These are phyloP conservation scores for Datura wrightii DNA, from an alignment of 257 asterid species.

Conservation along the genomic window DNA sequence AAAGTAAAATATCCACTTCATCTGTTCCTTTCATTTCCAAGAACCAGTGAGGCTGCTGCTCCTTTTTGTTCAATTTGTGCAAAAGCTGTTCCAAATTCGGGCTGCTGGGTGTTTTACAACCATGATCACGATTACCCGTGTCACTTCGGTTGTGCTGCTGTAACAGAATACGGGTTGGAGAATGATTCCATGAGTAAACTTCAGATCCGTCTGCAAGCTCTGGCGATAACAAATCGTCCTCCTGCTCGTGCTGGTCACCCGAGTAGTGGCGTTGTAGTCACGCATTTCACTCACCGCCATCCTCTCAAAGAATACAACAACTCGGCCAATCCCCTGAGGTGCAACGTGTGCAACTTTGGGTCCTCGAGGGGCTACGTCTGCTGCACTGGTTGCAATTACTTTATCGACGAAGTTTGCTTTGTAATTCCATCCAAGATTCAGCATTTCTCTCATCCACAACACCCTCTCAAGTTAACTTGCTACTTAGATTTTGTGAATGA, in stretches of 20 bases:
- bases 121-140: slow-evolving; percentile 2
- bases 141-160: not conserved
- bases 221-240: not conserved
- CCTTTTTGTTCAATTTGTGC: not conserved
- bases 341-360: not conserved
- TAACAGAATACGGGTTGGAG: not conserved
- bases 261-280: no score
- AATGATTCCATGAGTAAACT: not conserved
- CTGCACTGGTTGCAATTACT: not conserved
- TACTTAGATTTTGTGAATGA: not conserved
- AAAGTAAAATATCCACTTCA: not conserved
- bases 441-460: slow-evolving; percentile 6
- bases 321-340: not conserved
- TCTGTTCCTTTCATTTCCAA: not conserved
- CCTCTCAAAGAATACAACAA: not conserved
- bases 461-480: slow-evolving; percentile 14
- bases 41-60: not conserved
- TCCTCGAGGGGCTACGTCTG: not conserved
- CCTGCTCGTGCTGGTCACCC: not conserved
- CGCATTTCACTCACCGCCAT: not conserved
- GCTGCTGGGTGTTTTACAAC: not conserved
- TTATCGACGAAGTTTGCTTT: not conserved
- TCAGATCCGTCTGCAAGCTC: not conserved
- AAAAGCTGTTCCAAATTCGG: not conserved
- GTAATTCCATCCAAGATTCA: not conserved